phyloP scores from a whole-genome alignment of 495 filamentous ascomycete genomes.

The Annulohypoxylon maeteangense region DNA sequence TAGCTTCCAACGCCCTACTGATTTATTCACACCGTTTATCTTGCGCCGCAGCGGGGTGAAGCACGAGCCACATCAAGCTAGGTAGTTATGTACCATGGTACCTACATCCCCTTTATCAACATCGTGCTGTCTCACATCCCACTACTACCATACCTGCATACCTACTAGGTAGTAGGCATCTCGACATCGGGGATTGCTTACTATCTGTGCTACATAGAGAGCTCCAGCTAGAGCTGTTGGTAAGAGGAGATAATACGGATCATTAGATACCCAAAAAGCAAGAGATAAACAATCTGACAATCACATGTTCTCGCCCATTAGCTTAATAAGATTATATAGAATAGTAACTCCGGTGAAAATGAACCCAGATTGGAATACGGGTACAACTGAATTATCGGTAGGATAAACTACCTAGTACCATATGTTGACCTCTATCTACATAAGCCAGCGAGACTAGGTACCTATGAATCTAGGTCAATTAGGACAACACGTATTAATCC shows the following conservation, averaged over 20 bases:
- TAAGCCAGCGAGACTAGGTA: neutral
- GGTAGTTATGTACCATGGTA: neutral
- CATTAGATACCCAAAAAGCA: neutral
- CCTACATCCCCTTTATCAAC: neutral
- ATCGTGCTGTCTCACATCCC: neutral
- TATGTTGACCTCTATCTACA: neutral
- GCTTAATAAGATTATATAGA: neutral
- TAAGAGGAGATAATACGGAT: neutral
- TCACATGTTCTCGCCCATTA: neutral
- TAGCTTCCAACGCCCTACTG: neutral
- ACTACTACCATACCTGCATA: too few relatives aligned
- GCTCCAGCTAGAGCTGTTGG: neutral
- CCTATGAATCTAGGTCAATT: neutral
- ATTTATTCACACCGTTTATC: neutral
- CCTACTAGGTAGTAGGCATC: too few relatives aligned
- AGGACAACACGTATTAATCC: conserved; percentile 17
- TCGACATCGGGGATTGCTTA: neutral
- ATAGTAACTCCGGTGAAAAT: neutral
- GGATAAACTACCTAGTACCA: conserved; percentile 1
- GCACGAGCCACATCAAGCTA: conserved; percentile 20
- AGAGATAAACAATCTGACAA: neutral
- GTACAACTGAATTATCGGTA: neutral
- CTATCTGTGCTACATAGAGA: neutral
- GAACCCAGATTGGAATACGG: neutral
- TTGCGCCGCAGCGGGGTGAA: conserved; percentile 26